Evolutionary conservation across 306 rosid species (phyloP), one percentile per base, ranked within the genome.

Genomic region (Amphicarpaea edgeworthii): DNA sequence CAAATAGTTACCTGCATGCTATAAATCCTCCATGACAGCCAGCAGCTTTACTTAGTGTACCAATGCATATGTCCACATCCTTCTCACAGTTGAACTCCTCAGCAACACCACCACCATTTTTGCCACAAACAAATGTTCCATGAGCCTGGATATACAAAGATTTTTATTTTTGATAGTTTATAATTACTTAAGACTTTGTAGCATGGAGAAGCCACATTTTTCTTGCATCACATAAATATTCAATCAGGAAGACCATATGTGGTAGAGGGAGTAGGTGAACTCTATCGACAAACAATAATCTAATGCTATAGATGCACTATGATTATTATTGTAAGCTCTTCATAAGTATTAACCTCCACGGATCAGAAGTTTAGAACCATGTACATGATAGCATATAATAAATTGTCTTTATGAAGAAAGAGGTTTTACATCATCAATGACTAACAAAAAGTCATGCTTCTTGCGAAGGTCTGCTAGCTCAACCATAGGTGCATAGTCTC

Each of bases 1-100:
- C 49, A 41, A 46, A 76, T 5, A 41, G 72, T 70, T 85, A 86
- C 98, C 98, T 95, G 98, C 98, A 92, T 32, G 98, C 97, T 55
- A 95, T 92, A 76, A 95, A 95, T 80, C 98, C 98, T 41, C 98
- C 98, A 83, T 87, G 96, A 78, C 98, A 95, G 65, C 97, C 98
- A 0, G 91, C 97, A 83, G 97, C 98, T 82, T 92, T 95, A 79
- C 98, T 95, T 65, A 92, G 87, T 47, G 98, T 90, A 65, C 98
- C 97, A 78, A 92, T 81, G 79, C 96, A 92, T 61, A 92, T 86
- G 81, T 95, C 98, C 51, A 95, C 89, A 55, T 92, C 93, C 70
- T 73, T 86, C 83, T 95, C 97, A 83, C 97, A 95, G 58, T 92
- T 76, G 74, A 87, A 90, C 55, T 86, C 76, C 89, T 95, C 98